These are phyloP conservation scores for Buxus sempervirens DNA, from an alignment of 164 flowering plant species.

Conservation along the genomic window DNA sequence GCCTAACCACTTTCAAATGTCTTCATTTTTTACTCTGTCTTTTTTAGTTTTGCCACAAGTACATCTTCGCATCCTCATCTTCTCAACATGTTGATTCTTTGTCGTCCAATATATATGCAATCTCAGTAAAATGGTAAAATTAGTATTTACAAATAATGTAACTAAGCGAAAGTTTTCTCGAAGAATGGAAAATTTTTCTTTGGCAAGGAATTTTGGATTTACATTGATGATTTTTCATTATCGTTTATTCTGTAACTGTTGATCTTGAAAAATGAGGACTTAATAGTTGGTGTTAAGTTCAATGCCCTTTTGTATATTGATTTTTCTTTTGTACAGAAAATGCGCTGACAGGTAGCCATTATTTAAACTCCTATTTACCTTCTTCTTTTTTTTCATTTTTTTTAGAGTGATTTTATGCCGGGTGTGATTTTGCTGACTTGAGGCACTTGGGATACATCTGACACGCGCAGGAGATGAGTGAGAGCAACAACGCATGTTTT, in stretches of 20 bases:
- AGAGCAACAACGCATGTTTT: conserved; percentile 8
- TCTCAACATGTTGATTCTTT: no score
- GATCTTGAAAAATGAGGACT: no score
- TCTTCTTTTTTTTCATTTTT: conserved; percentile 4
- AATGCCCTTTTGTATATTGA: neutral
- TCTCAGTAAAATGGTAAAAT: neutral
- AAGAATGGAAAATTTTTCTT: neutral
- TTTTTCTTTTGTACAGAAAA: neutral
- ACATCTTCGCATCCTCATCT: no score
- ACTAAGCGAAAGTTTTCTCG: neutral
- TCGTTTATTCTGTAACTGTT: no score
- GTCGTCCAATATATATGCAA: no score
- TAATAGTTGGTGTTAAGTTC: no score
- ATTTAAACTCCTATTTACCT: neutral
- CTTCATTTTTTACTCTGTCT: no score
- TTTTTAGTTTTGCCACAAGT: no score
- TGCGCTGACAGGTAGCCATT: neutral
- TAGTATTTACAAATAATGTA: neutral
- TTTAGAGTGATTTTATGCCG: conserved; percentile 15
- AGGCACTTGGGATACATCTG: conserved; percentile 6
- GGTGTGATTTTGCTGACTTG: conserved; percentile 7
- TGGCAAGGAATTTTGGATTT: neutral
- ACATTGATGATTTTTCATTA: no score
- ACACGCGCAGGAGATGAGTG: conserved; percentile 15
- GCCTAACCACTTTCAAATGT: no score